Conservation (phyloP, 169 alveolate species). For the Plasmodium knowlesi region DNA sequence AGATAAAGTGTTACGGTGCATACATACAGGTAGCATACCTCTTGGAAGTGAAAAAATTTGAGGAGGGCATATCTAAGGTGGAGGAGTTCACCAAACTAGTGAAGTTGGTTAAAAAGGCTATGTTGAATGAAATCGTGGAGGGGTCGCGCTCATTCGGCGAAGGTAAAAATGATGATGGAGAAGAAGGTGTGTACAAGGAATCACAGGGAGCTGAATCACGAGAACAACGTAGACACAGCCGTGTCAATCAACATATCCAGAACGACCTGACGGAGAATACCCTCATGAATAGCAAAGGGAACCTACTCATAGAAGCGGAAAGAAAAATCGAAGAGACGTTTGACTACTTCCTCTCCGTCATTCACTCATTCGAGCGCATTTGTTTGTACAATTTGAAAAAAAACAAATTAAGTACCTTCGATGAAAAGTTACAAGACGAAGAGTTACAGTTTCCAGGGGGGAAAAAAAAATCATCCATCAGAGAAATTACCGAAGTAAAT, state of each 20-base stretch:
- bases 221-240: neutral
- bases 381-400: conserved; percentile 41
- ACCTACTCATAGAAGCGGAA: conserved; percentile 20
- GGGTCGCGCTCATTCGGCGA: neutral
- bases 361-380: conserved; percentile 43
- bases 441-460: neutral
- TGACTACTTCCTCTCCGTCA: conserved; percentile 31
- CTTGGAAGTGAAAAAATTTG: conserved; percentile 44
- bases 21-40: conserved; percentile 31
- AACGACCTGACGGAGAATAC: neutral
- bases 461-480: neutral
- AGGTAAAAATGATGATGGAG: neutral
- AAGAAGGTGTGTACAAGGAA: neutral
- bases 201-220: neutral
- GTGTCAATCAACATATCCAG: neutral
- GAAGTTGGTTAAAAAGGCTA: conserved; percentile 30
- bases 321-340: conserved; percentile 15
- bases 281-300: conserved; percentile 6
- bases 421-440: conserved; percentile 47
- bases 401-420: neutral
- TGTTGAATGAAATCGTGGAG: neutral
- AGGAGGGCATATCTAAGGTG: conserved; percentile 29
- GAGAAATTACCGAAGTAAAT: neutral
- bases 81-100: conserved; percentile 35
- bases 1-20: conserved; percentile 35